Evolutionary conservation across 495 filamentous ascomycete genomes (phyloP).

Genomic region (Aspergillus biplanus): DNA sequence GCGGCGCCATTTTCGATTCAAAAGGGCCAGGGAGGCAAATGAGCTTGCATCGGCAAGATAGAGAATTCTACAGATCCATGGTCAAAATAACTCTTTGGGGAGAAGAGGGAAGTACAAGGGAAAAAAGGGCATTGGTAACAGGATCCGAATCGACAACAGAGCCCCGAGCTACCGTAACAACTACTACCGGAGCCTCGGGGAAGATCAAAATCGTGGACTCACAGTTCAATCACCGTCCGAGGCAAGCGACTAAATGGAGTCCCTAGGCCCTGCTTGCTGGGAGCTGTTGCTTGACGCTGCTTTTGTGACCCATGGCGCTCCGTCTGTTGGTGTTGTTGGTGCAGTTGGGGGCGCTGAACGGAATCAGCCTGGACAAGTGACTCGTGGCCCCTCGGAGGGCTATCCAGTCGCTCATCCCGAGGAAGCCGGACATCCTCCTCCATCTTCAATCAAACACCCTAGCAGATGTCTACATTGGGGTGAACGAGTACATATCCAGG

Average conservation of each 20-base stretch:
- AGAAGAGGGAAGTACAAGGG: background rate
- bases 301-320: constrained; percentile 5
- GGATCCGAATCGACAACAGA: background rate
- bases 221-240: constrained; percentile 34
- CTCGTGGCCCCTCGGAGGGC: constrained; percentile 14
- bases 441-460: constrained; percentile 29
- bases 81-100: constrained; percentile 19
- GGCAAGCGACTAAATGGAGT: constrained; percentile 34
- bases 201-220: constrained; percentile 19
- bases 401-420: constrained; percentile 22
- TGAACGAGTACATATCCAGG: constrained; percentile 16
- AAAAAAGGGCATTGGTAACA: background rate
- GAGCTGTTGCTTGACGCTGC: constrained; percentile 1
- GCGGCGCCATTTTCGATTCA: constrained; percentile 77
- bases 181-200: background rate
- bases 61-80: constrained; percentile 63
- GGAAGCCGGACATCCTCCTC: constrained; percentile 31
- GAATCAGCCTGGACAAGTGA: constrained; percentile 17
- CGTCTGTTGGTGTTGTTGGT: constrained; percentile 12
- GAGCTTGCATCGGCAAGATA: constrained; percentile 73
- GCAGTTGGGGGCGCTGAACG: constrained; percentile 15
- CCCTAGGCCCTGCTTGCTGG: constrained; percentile 17
- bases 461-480: constrained; percentile 25
- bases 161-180: background rate
- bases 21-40: constrained; percentile 81